Percentiles rank a stretch among this genome's conserved stretches.
phyloP scores from a whole-genome alignment of 73 alveolate species.

The Paramecium sonneborni region DNA sequence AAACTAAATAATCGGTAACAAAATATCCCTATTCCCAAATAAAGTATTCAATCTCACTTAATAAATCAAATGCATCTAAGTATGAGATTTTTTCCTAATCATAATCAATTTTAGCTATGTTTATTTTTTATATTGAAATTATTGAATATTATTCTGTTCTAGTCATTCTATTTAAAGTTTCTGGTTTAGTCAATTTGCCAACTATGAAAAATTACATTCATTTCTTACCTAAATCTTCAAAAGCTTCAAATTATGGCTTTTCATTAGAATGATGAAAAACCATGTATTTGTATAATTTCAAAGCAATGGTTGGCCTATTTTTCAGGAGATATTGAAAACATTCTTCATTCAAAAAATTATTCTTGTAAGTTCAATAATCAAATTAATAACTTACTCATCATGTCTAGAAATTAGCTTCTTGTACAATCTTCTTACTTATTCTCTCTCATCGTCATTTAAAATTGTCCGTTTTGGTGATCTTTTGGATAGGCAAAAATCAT shows the following conservation, averaged over 20 bases:
- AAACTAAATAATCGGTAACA: conserved; percentile 24
- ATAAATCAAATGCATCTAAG: conserved; percentile 45
- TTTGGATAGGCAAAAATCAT: conserved; percentile 27
- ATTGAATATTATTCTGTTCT: conserved; percentile 19
- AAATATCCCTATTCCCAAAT: conserved; percentile 4
- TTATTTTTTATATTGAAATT: conserved; percentile 1
- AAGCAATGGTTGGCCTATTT: conserved; percentile 25
- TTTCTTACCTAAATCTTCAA: not conserved
- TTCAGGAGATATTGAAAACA: not conserved
- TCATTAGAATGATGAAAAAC: not conserved
- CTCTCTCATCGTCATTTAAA: conserved; percentile 4
- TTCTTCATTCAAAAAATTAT: conserved; percentile 32
- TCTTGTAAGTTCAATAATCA: conserved; percentile 33
- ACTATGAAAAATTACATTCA: not conserved
- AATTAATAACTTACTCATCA: conserved; percentile 43
- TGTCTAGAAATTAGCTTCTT: not conserved
- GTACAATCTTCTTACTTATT: not conserved
- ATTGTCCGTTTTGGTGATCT: not conserved
- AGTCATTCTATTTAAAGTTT: conserved; percentile 22
- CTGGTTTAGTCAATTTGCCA: conserved; percentile 40
- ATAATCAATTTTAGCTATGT: conserved; percentile 29
- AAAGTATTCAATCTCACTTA: conserved; percentile 27
- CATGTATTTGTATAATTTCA: not conserved
- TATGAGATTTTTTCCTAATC: conserved; percentile 48
- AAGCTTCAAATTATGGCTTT: not conserved